These are phyloP conservation scores for Aspergillus terreus DNA, from an alignment of 2,329 filamentous ascomycete genomes.

Conservation along the genomic window DNA sequence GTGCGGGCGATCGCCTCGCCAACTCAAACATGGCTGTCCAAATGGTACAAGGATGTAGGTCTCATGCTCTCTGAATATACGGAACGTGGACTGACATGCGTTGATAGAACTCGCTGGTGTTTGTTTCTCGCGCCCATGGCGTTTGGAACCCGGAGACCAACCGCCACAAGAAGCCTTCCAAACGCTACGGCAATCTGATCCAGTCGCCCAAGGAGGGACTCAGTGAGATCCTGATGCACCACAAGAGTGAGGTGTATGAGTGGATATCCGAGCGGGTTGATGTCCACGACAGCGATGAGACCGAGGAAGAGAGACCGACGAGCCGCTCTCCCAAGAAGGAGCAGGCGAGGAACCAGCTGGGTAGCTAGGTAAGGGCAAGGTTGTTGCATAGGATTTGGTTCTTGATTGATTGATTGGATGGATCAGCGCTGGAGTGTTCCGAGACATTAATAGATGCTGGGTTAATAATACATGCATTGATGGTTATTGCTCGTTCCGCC, in stretches of 20 bases:
- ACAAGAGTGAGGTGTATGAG: constrained; percentile 48
- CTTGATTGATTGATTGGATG: too few species aligned
- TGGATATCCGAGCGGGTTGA: constrained; percentile 42
- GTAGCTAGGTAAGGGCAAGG: background rate
- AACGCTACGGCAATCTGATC: constrained; percentile 54
- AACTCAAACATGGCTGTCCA: constrained; percentile 62
- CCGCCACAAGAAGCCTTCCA: constrained; percentile 52
- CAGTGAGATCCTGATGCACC: constrained; percentile 55
- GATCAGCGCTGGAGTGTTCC: too few species aligned
- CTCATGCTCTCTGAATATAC: background rate
- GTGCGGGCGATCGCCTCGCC: constrained; percentile 76
- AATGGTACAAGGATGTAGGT: constrained; percentile 72
- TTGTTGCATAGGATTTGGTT: background rate
- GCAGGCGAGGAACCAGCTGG: constrained; percentile 2
- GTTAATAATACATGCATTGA: too few species aligned
- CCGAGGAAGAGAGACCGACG: constrained; percentile 21
- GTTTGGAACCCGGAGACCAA: constrained; percentile 65
- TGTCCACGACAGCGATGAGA: constrained; percentile 20
- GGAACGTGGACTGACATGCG: constrained; percentile 1
- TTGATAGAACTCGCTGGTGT: constrained; percentile 68
- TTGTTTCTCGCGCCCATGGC: constrained; percentile 69
- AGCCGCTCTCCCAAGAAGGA: constrained; percentile 15
- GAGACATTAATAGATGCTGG: too few species aligned
- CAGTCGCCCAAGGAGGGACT: constrained; percentile 45
- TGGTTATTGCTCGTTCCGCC: too few species aligned